Conservation (phyloP, 2,329 filamentous ascomycete genomes). For the Annulohypoxylon truncatum region DNA sequence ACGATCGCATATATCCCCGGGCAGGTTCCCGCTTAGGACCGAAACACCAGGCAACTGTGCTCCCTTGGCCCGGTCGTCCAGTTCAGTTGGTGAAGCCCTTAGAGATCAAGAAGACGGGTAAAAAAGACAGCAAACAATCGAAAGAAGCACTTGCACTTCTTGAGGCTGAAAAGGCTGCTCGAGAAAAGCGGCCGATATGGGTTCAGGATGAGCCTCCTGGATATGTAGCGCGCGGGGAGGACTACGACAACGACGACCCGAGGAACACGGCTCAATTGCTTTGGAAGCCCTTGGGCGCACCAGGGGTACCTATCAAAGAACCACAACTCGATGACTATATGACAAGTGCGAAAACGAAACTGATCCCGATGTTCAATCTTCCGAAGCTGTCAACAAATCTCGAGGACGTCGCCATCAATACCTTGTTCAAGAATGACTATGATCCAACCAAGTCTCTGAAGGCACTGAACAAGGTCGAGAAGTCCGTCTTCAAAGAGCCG, state of each 20-base stretch:
- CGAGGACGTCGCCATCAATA: conserved; percentile 81
- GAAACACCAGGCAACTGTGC: conserved; percentile 88
- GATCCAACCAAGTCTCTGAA: conserved; percentile 77
- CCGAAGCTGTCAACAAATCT: conserved; percentile 85
- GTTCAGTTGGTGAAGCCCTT: conserved; percentile 91
- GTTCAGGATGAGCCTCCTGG: conserved; percentile 90
- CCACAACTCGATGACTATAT: conserved; percentile 82
- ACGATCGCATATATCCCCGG: conserved; percentile 96
- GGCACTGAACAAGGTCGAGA: conserved; percentile 74
- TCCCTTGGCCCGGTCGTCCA: conserved; percentile 85
- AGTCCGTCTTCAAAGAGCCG: conserved; percentile 84
- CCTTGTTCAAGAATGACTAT: conserved; percentile 78
- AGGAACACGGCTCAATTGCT: conserved; percentile 79
- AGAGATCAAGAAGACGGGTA: conserved; percentile 85
- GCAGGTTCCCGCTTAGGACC: conserved; percentile 93
- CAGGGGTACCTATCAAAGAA: conserved; percentile 59
- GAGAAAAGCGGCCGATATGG: conserved; percentile 90
- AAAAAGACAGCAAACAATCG: conserved; percentile 80
- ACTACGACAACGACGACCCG: conserved; percentile 76
- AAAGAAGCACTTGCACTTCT: conserved; percentile 84
- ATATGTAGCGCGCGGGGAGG: conserved; percentile 86
- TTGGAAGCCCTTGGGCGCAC: conserved; percentile 79
- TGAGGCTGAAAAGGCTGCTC: conserved; percentile 83
- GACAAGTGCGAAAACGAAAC: conserved; percentile 72
- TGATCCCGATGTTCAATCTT: conserved; percentile 71